phyloP scores from a whole-genome alignment of 2,329 filamentous ascomycete genomes.

The Cladosporium halotolerans region DNA sequence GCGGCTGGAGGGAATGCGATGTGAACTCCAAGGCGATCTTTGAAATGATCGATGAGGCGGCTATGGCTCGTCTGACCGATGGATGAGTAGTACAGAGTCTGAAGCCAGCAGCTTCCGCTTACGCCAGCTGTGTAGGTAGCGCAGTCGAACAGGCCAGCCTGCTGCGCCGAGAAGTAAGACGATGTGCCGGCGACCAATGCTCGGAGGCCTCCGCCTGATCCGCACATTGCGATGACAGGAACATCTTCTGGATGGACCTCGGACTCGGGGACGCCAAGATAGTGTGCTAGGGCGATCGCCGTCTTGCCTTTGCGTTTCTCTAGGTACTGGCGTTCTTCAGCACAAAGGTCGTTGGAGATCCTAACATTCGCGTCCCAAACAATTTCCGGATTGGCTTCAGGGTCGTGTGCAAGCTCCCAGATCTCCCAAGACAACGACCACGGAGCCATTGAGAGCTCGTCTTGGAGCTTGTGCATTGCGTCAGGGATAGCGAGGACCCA shows the following conservation, averaged over 20 bases:
- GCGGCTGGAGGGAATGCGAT: conserved; percentile 88
- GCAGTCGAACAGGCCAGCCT: conserved; percentile 88
- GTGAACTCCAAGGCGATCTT: conserved; percentile 75
- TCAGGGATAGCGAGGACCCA: conserved; percentile 74
- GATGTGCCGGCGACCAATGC: conserved; percentile 87
- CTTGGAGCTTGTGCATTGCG: conserved; percentile 75
- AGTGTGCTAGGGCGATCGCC: conserved; percentile 68
- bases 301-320: conserved; percentile 62
- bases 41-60: conserved; percentile 75
- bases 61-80: conserved; percentile 63
- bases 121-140: conserved; percentile 93
- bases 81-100: conserved; percentile 78
- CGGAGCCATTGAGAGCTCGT: conserved; percentile 78
- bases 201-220: conserved; percentile 83
- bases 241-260: conserved; percentile 91
- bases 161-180: conserved; percentile 74
- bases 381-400: conserved; percentile 80
- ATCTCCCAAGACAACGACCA: conserved; percentile 89
- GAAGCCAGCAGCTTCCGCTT: conserved; percentile 93
- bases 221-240: conserved; percentile 87
- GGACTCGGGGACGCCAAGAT: conserved; percentile 68
- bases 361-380: conserved; percentile 73
- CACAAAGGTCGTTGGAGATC: conserved; percentile 72
- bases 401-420: conserved; percentile 84
- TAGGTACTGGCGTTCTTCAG: conserved; percentile 73